Base-by-base conservation (phyloP, 495 filamentous ascomycete genomes). In the Aspergillus biplanus region DNA sequence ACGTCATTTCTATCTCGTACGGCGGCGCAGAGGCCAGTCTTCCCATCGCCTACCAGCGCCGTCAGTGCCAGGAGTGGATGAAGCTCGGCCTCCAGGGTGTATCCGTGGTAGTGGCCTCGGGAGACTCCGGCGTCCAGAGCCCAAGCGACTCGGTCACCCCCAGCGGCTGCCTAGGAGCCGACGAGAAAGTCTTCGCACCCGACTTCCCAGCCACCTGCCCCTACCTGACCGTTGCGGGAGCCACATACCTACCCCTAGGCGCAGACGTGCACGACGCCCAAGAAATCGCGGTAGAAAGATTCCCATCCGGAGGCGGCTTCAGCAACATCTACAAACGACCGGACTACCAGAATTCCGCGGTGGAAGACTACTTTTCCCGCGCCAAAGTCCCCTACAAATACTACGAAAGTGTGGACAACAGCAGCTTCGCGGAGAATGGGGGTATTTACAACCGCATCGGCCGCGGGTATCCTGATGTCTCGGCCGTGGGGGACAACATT, bases 11-110 rank as follows among this genome's bases (percentile, higher is more conserved):
- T 7, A 82, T 85, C 52, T 87, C 85, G 0, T 89, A 89, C 65
- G 80, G 79, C 27, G 73, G 73, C 34, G 78, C 78, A 48, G 86
- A 89, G 61, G 73, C 73, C 15, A 78, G 77, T 46, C 71, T 83
- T 1, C 83, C 85, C 8, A 74, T 76, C 33, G 72, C 69, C 46
- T 89, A 85, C 67, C 79, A 83, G 67, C 73, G 73, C 37, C 84
- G 84, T 47, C 82, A 86, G 67, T 86, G 85, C 70, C 72, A 75
- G 54, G 82, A 87, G 69, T 86, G 78, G 64, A 81, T 90, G 76
- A 90, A 90, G 75, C 85, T 90, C 8, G 87, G 83, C 5, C 76
- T 89, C 18, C 83, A 83, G 61, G 88, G 88, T 12, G 79, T 87
- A 6, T 85, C 85, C 0, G 74, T 89, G 21, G 65, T 90, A 46